Percentiles rank a stretch among this genome's conserved stretches.
These are phyloP conservation scores for Phylloporus sp. DNA, from an alignment of 768 basidiomycete genomes.

Conservation along the genomic window DNA sequence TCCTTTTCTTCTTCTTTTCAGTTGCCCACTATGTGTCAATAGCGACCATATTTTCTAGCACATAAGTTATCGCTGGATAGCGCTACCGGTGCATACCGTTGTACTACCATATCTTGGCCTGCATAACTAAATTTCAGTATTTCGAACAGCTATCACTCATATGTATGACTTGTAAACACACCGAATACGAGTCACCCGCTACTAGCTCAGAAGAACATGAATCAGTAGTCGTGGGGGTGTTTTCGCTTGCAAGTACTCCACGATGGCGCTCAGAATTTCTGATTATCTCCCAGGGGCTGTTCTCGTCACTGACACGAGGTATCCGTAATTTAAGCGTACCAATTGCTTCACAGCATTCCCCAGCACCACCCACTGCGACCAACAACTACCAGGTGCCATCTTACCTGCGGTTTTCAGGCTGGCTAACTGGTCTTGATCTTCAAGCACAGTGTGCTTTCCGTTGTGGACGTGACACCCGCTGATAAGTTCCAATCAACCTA, in stretches of 20 bases:
- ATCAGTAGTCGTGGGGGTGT: not conserved
- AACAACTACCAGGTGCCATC: not conserved
- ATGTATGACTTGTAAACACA: not conserved
- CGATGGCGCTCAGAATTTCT: not conserved
- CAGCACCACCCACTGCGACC: conserved; percentile 6
- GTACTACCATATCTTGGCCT: conserved; percentile 17
- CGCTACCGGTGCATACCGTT: conserved; percentile 7
- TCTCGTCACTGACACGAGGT: conserved; percentile 9
- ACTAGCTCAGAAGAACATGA: too few species aligned
- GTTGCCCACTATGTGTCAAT: not conserved
- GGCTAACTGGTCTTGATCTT: not conserved
- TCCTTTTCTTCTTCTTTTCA: conserved; percentile 1
- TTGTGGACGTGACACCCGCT: not conserved
- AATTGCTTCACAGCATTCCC: conserved; percentile 3
- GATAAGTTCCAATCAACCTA: conserved; percentile 1
- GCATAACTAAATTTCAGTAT: conserved; percentile 4
- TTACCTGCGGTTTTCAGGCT: not conserved
- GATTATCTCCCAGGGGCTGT: conserved; percentile 5
- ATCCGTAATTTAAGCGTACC: conserved; percentile 3
- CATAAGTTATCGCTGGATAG: conserved; percentile 24
- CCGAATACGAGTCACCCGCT: not conserved
- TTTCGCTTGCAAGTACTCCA: conserved; percentile 6
- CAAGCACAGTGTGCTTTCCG: not conserved
- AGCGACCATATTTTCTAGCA: conserved; percentile 2
- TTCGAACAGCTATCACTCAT: not conserved